Conservation (phyloP, 345 rosid genomes). For the Salix dunnii region DNA sequence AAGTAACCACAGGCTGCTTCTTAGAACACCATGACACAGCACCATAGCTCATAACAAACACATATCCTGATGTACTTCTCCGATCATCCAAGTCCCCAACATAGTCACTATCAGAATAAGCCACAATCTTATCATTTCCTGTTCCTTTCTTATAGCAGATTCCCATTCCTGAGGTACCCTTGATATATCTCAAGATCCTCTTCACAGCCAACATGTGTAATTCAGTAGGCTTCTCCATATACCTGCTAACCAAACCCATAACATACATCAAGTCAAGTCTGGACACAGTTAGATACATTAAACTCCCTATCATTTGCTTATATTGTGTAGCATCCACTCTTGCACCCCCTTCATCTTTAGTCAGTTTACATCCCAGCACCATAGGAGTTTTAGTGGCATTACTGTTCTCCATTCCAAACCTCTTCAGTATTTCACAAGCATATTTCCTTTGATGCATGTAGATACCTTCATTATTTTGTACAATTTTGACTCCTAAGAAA, state of each 20-base stretch:
- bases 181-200: neutral
- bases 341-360: neutral
- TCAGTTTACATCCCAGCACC: neutral
- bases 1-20: neutral
- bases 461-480: neutral
- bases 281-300: neutral
- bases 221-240: neutral
- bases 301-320: neutral
- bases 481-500: neutral
- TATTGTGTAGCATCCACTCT: neutral
- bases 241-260: neutral
- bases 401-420: neutral
- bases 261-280: neutral
- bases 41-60: neutral
- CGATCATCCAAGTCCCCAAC: neutral
- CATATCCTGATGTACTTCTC: neutral
- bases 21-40: neutral
- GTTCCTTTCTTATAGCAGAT: neutral
- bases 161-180: neutral
- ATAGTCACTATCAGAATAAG: neutral
- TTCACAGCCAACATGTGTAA: neutral
- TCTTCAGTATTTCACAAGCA: neutral
- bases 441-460: neutral
- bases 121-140: neutral
- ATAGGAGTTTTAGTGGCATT: neutral